phyloP scores from a whole-genome alignment of 192 early-diverging fungal genomes.

The Coemansia sp. region DNA sequence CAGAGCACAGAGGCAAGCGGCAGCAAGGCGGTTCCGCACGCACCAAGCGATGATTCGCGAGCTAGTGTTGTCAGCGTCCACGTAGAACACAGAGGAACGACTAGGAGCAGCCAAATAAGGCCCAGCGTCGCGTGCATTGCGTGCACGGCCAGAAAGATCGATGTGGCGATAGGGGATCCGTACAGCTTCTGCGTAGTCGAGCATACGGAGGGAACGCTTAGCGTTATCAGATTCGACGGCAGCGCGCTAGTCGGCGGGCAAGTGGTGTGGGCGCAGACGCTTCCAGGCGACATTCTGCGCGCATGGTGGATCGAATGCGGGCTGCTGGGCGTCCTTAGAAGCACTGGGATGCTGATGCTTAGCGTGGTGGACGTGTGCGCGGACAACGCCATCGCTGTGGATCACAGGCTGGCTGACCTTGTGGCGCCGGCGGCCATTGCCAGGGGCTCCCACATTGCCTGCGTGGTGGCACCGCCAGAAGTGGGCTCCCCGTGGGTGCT shows the following conservation, averaged over 20 bases:
- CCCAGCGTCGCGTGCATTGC: background rate
- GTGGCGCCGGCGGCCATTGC: conserved; percentile 4
- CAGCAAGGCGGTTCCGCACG: background rate
- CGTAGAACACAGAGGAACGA: background rate
- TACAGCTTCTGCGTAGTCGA: conserved; percentile 8
- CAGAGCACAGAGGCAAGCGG: background rate
- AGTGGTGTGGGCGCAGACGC: conserved; percentile 7
- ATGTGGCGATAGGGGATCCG: background rate
- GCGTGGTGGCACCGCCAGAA: background rate
- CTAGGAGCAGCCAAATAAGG: background rate
- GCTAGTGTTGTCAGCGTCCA: background rate
- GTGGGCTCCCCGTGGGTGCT: conserved; percentile 3
- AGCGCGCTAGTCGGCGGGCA: background rate
- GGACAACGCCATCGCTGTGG: background rate
- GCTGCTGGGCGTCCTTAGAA: conserved; percentile 17
- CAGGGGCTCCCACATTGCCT: conserved; percentile 10
- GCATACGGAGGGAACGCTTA: conserved; percentile 7
- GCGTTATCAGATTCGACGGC: background rate
- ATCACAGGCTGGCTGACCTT: conserved; percentile 5
- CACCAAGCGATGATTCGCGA: background rate
- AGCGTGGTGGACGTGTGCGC: conserved; percentile 11
- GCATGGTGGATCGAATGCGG: conserved; percentile 29
- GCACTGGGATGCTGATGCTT: background rate
- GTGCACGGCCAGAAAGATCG: background rate
- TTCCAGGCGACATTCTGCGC: conserved; percentile 17